These are phyloP conservation scores for Globisporangium iwayamae DNA, from an alignment of 352 stramenopile species.

Conservation along the genomic window DNA sequence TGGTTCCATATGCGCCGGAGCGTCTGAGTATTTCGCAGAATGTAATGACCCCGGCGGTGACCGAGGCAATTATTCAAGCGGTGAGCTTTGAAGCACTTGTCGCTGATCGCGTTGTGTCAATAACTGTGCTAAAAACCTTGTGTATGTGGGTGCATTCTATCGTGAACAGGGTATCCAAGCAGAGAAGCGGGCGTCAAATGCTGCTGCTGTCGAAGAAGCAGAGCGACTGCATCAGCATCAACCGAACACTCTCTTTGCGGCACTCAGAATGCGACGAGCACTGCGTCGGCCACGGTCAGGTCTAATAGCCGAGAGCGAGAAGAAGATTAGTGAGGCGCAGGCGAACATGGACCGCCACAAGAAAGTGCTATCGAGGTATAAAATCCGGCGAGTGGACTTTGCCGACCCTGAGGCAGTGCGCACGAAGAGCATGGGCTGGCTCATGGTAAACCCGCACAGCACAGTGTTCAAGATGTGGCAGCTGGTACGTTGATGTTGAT, in stretches of 20 bases:
- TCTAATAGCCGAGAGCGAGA: background rate
- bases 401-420: slow-evolving; percentile 30
- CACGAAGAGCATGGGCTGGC: slow-evolving; percentile 34
- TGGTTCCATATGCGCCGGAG: slow-evolving; percentile 62
- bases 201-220: background rate
- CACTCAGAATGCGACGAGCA: slow-evolving; percentile 45
- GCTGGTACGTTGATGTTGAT: slow-evolving; percentile 32
- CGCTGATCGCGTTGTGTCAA: background rate
- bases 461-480: slow-evolving; percentile 75
- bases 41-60: slow-evolving; percentile 43
- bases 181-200: slow-evolving; percentile 11
- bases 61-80: slow-evolving; percentile 34
- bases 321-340: slow-evolving; percentile 35
- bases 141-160: background rate
- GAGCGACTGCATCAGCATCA: background rate
- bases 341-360: slow-evolving; percentile 62
- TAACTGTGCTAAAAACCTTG: background rate
- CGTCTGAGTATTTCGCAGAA: slow-evolving; percentile 61
- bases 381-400: slow-evolving; percentile 58
- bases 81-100: slow-evolving; percentile 14
- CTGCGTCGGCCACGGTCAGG: slow-evolving; percentile 37
- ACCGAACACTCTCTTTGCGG: slow-evolving; percentile 57
- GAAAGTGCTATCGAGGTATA: slow-evolving; percentile 74
- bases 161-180: slow-evolving; percentile 9
- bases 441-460: slow-evolving; percentile 73